phyloP scores from a whole-genome alignment of 148 eudicot species.

The Bassia scoparia region DNA sequence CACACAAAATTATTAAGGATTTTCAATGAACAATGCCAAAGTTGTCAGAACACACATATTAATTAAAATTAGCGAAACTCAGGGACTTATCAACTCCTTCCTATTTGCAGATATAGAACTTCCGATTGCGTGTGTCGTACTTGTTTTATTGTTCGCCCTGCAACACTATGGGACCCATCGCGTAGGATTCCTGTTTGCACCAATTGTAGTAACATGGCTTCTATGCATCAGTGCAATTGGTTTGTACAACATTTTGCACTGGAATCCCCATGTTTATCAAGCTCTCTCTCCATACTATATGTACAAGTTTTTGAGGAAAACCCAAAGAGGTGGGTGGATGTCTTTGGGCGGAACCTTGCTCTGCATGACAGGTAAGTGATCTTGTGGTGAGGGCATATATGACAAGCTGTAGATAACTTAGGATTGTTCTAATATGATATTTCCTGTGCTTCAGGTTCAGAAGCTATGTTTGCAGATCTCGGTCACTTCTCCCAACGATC shows the following conservation, averaged over 20 bases:
- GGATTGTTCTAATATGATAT: conserved; percentile 9
- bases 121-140: conserved; percentile 57
- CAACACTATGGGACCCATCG: conserved; percentile 74
- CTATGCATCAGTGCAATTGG: conserved; percentile 63
- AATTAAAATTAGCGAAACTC: neutral
- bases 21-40: neutral
- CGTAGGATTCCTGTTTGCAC: conserved; percentile 79
- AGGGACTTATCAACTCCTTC: conserved; percentile 5
- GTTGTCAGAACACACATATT: neutral
- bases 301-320: conserved; percentile 51
- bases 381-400: neutral
- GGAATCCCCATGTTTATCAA: conserved; percentile 47
- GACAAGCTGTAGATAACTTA: neutral
- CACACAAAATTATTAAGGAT: neutral
- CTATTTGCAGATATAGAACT: conserved; percentile 53
- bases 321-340: conserved; percentile 50
- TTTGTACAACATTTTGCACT: conserved; percentile 56
- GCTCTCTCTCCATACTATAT: conserved; percentile 76
- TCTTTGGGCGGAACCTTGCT: conserved; percentile 67
- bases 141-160: conserved; percentile 62
- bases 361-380: conserved; percentile 71
- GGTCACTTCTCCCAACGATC: conserved; percentile 39
- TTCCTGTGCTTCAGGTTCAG: conserved; percentile 45
- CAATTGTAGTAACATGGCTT: conserved; percentile 71
- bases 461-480: conserved; percentile 90